phyloP scores from a whole-genome alignment of 208 protist species.

The Crithidia expoeki region DNA sequence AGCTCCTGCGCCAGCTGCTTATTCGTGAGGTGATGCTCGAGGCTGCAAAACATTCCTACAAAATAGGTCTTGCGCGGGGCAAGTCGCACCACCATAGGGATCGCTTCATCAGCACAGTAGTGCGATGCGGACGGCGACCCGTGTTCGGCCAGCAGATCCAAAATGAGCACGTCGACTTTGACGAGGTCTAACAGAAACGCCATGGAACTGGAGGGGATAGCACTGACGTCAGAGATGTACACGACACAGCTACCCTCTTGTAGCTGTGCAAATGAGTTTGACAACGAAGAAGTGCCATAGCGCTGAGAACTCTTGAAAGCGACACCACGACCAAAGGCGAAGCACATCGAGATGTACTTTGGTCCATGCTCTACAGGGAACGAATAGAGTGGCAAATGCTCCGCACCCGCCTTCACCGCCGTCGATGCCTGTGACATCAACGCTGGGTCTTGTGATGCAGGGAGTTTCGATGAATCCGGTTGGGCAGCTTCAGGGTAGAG shows the following conservation, averaged over 20 bases:
- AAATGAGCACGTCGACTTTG: constrained; percentile 83
- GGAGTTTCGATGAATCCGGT: not conserved
- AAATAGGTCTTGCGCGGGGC: constrained; percentile 58
- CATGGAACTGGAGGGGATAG: constrained; percentile 49
- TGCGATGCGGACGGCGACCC: constrained; percentile 57
- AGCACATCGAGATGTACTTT: constrained; percentile 81
- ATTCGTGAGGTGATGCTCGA: constrained; percentile 72
- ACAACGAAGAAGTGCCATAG: not conserved
- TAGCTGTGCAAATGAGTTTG: not conserved
- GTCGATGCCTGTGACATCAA: not conserved
- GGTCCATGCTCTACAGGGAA: constrained; percentile 81
- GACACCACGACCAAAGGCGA: constrained; percentile 77
- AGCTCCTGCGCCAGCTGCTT: constrained; percentile 41
- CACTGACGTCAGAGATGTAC: constrained; percentile 86
- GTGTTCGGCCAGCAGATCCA: constrained; percentile 71
- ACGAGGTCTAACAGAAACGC: constrained; percentile 72
- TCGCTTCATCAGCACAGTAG: constrained; percentile 77
- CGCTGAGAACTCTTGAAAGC: constrained; percentile 57
- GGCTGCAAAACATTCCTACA: constrained; percentile 87
- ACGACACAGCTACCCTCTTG: constrained; percentile 57
- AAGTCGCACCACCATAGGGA: constrained; percentile 51
- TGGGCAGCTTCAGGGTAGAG: not conserved
- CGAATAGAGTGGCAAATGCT: constrained; percentile 67
- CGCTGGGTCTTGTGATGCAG: too few relatives aligned
- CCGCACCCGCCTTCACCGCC: not conserved